phyloP scores from a whole-genome alignment of 148 eudicot species.

The Rhododendron henanense region DNA sequence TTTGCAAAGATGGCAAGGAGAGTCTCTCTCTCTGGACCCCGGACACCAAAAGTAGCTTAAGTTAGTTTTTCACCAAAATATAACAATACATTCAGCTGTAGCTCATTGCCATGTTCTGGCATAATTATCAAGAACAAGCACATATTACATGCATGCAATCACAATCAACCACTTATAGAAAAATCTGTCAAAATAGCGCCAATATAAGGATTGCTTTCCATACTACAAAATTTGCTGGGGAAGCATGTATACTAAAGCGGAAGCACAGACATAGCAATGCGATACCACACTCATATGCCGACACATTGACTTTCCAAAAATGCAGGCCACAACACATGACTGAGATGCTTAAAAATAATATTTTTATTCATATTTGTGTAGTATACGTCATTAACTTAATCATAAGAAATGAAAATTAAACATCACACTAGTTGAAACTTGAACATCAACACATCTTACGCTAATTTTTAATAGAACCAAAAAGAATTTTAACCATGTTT shows the following conservation, averaged over 20 bases:
- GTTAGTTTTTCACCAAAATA: conserved; percentile 1
- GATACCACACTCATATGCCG: neutral
- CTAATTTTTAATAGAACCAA: neutral
- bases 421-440: neutral
- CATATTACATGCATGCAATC: neutral
- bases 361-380: neutral
- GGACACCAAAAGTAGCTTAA: conserved; percentile 8
- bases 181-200: neutral
- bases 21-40: conserved; percentile 26
- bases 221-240: neutral
- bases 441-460: neutral
- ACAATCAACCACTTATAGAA: neutral
- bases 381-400: neutral
- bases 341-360: neutral
- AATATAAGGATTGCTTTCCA: neutral
- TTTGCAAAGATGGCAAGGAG: conserved; percentile 21
- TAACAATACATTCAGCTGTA: neutral
- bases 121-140: neutral
- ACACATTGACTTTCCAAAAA: neutral
- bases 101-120: neutral
- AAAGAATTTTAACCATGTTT: neutral
- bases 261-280: neutral
- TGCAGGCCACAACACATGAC: neutral
- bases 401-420: neutral
- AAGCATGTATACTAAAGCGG: neutral